Evolutionary conservation across 306 rosid genomes (phyloP), one percentile per base, ranked within the genome.

Genomic region (Lagenaria siceraria): DNA sequence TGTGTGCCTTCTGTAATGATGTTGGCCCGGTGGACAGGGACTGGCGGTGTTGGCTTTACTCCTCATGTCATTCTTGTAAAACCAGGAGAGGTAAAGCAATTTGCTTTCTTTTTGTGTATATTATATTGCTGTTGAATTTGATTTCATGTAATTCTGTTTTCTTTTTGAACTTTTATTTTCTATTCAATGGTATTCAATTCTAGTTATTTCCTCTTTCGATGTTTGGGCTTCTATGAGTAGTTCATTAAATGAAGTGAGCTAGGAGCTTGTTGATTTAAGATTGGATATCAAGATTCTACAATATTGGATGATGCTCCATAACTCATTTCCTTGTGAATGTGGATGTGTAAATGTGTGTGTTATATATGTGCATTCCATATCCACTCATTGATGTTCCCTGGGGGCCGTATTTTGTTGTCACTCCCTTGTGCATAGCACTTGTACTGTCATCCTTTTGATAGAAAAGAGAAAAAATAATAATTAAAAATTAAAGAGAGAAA

Each of bases 1-100:
- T 65, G 12, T 10, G 0, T 72, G 13, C 7, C 55, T 51, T 19
- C 10, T 1, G 46, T 73, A 2, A 49, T 52, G 12, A 48, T 31
- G 7, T 73, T 52, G 11, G 31, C n/a, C 2, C 36, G 56, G 21
- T 12, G 52, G 33, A 7, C 62, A 73, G 77, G 77, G 12, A 18
- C 77, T 2, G 77, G 77, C 19, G 77, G 77, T 29, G 62, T 52
- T n/a, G 77, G 77, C 10, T 73, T 73, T 73, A 73, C 77, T 31
- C 77, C 77, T 9, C 77, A 31, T 52, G 77, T 73, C 29, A 49
- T 73, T 73, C 48, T 73, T 25, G 77, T 73, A 46, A 73, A 73
- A 10, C 77, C 62, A 31, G 77, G 77, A 19, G 77, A 73, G 77
- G 77, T 73, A 27, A 73, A 29, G 77, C 19, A 27, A 71, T 40